A percentile compares a stretch with the other conserved stretches of the same genome.
Evolutionary conservation across 768 basidiomycete species (phyloP).

Genomic region (Basidioascus undulatus): DNA sequence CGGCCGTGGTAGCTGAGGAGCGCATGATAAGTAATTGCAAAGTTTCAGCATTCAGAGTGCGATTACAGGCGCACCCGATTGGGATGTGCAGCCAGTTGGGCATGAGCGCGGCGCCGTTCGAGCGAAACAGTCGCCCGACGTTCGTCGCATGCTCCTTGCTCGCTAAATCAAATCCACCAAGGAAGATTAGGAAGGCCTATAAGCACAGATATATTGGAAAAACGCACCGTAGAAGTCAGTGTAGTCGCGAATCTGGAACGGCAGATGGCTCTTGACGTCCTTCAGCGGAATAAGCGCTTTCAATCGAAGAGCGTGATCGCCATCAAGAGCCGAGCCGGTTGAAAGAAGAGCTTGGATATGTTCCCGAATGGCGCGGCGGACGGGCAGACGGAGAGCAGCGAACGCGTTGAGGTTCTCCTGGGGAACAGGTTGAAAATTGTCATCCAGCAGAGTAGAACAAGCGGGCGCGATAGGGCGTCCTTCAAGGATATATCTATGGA

Average conservation of each 20-base stretch:
- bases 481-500: too few relatives aligned
- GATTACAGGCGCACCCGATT: slow-evolving; percentile 5
- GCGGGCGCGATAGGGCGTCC: too few relatives aligned
- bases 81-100: slow-evolving; percentile 7
- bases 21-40: too few relatives aligned
- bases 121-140: slow-evolving; percentile 3
- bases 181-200: background rate
- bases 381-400: background rate
- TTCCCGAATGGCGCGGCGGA: slow-evolving; percentile 1
- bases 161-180: background rate
- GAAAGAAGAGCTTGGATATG: slow-evolving; percentile 1
- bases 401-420: slow-evolving; percentile 5
- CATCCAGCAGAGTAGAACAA: background rate
- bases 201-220: too few relatives aligned
- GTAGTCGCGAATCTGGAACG: slow-evolving; percentile 8
- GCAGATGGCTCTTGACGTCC: slow-evolving; percentile 5
- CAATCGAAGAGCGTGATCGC: background rate
- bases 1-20: too few relatives aligned
- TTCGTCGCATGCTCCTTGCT: slow-evolving; percentile 4
- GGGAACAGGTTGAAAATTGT: background rate
- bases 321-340: background rate
- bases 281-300: background rate
- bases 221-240: slow-evolving; percentile 8
- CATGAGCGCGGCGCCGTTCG: slow-evolving; percentile 3
- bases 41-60: background rate